Evolutionary conservation across 2,329 filamentous ascomycete species (phyloP).

Genomic region (Alternaria brassicae): DNA sequence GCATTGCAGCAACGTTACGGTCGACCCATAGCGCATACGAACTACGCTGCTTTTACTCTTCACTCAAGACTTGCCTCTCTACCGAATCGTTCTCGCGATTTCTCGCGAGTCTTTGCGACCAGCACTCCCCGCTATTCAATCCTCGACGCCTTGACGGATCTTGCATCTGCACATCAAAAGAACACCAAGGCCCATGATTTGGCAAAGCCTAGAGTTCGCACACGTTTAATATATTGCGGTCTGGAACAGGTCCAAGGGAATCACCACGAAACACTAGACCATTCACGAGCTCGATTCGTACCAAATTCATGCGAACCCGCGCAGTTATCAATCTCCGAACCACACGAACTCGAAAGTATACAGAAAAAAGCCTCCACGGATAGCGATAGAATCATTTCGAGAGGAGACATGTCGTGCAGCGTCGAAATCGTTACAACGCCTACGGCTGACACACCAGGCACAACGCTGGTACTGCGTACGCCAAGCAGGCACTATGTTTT

Average conservation of each 20-base stretch:
- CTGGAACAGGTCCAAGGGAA: neutral
- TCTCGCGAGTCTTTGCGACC: neutral
- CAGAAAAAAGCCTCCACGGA: neutral
- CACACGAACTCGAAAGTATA: neutral
- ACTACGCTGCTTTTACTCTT: slow-evolving; percentile 2
- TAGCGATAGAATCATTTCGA: neutral
- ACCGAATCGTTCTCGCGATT: too few relatives aligned
- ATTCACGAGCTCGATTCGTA: neutral
- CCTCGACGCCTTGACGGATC: slow-evolving; percentile 4
- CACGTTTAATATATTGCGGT: neutral
- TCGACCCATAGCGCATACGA: slow-evolving; percentile 4
- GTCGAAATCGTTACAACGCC: slow-evolving; percentile 81
- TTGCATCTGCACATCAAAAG: slow-evolving; percentile 6
- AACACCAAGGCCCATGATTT: neutral
- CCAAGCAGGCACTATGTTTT: slow-evolving; percentile 78
- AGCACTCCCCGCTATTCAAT: slow-evolving; percentile 2
- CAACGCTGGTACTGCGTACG: slow-evolving; percentile 78
- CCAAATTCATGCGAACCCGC: slow-evolving; percentile 4
- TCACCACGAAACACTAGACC: neutral
- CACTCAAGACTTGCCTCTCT: neutral
- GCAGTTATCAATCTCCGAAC: slow-evolving; percentile 19
- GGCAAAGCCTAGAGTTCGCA: neutral
- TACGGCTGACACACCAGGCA: slow-evolving; percentile 86
- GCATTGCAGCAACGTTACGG: slow-evolving; percentile 20
- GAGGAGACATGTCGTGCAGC: slow-evolving; percentile 69